Evolutionary conservation across 192 early-diverging fungal species (phyloP).

Genomic region (Radiomyces spectabilis): DNA sequence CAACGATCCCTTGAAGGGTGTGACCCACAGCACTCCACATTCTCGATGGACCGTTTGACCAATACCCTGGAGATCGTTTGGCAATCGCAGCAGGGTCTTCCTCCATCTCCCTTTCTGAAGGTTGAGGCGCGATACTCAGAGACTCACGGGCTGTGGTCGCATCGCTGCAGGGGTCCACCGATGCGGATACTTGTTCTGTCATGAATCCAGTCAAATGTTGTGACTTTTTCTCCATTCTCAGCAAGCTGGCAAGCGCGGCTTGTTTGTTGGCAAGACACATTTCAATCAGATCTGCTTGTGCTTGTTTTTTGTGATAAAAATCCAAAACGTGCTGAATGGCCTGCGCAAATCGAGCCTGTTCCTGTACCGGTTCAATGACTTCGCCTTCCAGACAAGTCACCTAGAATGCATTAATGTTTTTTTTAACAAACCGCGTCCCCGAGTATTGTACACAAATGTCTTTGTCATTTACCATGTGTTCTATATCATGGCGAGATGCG

Average conservation of each 20-base stretch:
- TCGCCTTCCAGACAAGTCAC: slow-evolving; percentile 57
- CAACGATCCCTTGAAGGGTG: slow-evolving; percentile 85
- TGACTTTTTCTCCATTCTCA: too few relatives aligned
- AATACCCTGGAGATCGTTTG: slow-evolving; percentile 15
- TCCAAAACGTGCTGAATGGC: slow-evolving; percentile 75
- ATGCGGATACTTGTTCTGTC: too few relatives aligned
- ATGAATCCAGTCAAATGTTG: too few relatives aligned
- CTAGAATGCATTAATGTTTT: too few relatives aligned
- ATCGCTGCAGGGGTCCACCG: too few relatives aligned
- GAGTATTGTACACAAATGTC: too few relatives aligned
- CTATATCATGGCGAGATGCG: not conserved
- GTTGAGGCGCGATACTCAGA: too few relatives aligned
- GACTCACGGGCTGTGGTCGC: too few relatives aligned
- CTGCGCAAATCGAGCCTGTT: slow-evolving; percentile 75
- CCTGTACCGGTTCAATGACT: slow-evolving; percentile 73
- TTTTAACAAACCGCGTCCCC: too few relatives aligned
- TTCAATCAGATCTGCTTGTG: slow-evolving; percentile 71
- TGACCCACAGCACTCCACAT: slow-evolving; percentile 39
- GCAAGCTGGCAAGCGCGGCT: too few relatives aligned
- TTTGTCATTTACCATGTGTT: too few relatives aligned
- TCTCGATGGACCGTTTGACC: slow-evolving; percentile 15
- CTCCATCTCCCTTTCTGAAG: too few relatives aligned
- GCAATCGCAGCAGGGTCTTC: slow-evolving; percentile 7
- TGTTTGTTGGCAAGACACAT: slow-evolving; percentile 68
- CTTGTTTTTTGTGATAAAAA: slow-evolving; percentile 74